These are phyloP conservation scores for Miamiensis avidus DNA, from an alignment of 169 alveolate species.

Conservation along the genomic window DNA sequence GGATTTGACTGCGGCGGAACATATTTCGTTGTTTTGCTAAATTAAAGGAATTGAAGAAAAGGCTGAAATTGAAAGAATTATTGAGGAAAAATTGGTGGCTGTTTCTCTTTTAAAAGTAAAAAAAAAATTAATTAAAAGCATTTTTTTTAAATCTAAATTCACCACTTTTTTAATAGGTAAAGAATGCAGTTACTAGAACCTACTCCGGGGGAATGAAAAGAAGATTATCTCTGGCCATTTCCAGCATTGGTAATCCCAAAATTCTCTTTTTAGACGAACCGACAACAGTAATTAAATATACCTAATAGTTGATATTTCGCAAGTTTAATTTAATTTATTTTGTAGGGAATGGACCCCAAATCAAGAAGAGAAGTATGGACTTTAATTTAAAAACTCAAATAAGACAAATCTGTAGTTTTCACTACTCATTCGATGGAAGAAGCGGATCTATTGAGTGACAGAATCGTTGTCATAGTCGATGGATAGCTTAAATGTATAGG, in stretches of 20 bases:
- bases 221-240: conserved; percentile 86
- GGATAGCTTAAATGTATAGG: conserved; percentile 76
- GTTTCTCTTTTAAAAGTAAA: too few relatives aligned
- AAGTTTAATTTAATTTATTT: conserved; percentile 71
- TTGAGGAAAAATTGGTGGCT: conserved; percentile 54
- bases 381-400: conserved; percentile 62
- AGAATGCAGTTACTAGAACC: conserved; percentile 60
- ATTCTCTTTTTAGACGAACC: conserved; percentile 37
- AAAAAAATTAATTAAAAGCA: too few relatives aligned
- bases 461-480: conserved; percentile 71
- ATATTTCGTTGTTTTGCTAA: conserved; percentile 53
- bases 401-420: conserved; percentile 63
- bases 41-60: conserved; percentile 65
- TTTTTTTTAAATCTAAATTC: too few relatives aligned
- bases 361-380: conserved; percentile 77
- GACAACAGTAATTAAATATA: conserved; percentile 46
- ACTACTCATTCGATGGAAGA: conserved; percentile 89
- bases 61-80: conserved; percentile 32
- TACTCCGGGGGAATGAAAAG: conserved; percentile 91
- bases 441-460: conserved; percentile 80
- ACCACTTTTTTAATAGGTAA: conserved; percentile 64
- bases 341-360: conserved; percentile 83
- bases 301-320: too few relatives aligned
- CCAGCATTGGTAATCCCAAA: conserved; percentile 76
- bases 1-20: conserved; percentile 81